Evolutionary conservation across 257 asterid species (phyloP).

Genomic region (Lantana camara): DNA sequence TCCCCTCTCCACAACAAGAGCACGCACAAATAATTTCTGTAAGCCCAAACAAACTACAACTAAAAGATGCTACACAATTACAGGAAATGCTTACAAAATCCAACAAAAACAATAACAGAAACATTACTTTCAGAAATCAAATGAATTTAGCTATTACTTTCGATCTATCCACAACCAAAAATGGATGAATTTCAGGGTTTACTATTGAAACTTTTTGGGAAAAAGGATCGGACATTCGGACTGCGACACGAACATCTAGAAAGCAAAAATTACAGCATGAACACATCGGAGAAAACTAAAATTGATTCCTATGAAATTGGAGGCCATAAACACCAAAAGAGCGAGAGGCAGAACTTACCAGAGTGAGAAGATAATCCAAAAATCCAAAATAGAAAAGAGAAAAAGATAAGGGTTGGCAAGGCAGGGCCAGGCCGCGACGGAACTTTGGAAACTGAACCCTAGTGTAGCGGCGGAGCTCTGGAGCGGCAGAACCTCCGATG

Average conservation of each 20-base stretch:
- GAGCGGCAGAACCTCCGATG: too few species aligned
- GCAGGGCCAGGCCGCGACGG: too few species aligned
- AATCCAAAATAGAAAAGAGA: too few species aligned
- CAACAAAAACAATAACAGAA: neutral
- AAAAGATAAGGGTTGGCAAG: too few species aligned
- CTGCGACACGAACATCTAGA: neutral
- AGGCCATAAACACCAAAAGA: neutral
- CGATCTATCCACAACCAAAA: too few species aligned
- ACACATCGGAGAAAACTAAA: too few species aligned
- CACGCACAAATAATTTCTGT: neutral
- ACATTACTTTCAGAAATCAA: conserved; percentile 5
- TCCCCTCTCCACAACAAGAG: too few species aligned
- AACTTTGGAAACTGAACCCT: too few species aligned
- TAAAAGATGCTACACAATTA: neutral
- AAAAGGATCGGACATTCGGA: neutral
- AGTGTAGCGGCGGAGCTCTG: too few species aligned
- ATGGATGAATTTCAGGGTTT: neutral
- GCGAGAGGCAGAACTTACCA: conserved; percentile 7
- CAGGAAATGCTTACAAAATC: neutral
- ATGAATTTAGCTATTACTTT: neutral
- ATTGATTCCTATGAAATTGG: too few species aligned
- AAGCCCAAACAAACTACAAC: neutral
- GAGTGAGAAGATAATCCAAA: conserved; percentile 24
- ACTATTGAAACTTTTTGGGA: neutral
- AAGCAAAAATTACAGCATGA: neutral